These are phyloP conservation scores for Leishmania turanica DNA, from an alignment of 208 protist genomes.

Conservation along the genomic window DNA sequence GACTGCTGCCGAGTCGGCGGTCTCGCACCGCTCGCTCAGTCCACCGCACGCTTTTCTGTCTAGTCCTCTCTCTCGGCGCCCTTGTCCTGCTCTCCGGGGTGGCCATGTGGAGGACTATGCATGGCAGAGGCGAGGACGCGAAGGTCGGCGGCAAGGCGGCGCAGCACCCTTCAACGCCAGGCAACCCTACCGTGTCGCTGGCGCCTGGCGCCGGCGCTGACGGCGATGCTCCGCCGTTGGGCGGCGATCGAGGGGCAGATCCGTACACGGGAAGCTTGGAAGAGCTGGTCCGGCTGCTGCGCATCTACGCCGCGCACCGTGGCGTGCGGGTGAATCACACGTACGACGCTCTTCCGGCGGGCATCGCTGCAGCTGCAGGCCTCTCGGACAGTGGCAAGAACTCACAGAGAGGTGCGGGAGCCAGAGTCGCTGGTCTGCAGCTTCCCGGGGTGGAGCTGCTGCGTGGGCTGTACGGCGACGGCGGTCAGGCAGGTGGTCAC, in stretches of 20 bases:
- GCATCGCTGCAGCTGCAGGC: background rate
- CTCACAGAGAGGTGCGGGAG: background rate
- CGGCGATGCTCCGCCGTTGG: background rate
- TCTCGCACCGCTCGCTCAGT: constrained; percentile 7
- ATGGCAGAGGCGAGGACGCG: background rate
- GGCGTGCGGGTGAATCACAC: constrained; percentile 13
- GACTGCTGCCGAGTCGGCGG: constrained; percentile 9
- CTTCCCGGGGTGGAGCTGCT: constrained; percentile 3
- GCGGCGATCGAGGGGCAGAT: background rate
- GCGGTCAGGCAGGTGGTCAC: background rate
- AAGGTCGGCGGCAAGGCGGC: background rate
- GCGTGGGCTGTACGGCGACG: background rate
- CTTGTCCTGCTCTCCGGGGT: background rate
- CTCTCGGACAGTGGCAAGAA: background rate
- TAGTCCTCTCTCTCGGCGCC: background rate
- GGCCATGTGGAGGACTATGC: background rate
- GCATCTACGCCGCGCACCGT: constrained; percentile 11
- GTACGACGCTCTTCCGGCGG: background rate
- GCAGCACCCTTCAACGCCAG: background rate
- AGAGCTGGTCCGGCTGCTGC: constrained; percentile 20
- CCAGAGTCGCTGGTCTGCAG: background rate
- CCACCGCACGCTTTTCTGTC: background rate
- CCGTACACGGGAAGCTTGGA: constrained; percentile 27
- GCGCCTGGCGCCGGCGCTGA: background rate
- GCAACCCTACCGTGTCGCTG: background rate